phyloP scores from a whole-genome alignment of 176 grass and related monocot genomes.

The Tuctoria greenei region DNA sequence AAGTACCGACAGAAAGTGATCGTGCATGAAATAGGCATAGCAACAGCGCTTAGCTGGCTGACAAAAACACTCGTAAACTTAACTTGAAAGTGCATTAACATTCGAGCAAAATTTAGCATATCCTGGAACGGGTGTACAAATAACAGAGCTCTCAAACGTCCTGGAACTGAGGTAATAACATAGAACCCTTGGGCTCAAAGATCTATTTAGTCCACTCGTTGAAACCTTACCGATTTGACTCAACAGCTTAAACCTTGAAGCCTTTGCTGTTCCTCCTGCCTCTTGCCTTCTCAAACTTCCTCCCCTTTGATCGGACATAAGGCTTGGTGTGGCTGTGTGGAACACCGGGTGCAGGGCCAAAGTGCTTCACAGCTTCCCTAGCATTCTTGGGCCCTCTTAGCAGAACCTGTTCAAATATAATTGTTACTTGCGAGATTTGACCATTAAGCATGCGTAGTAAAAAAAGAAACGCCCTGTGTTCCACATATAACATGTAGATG shows the following conservation, averaged over 20 bases:
- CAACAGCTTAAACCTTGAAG: conserved; percentile 55
- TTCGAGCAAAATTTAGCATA: conserved; percentile 40
- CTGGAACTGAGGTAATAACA: conserved; percentile 5
- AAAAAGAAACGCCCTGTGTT: not conserved
- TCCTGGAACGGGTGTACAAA: conserved; percentile 21
- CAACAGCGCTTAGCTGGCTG: no score
- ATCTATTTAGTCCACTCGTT: conserved; percentile 7
- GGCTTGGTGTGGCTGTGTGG: conserved; percentile 81
- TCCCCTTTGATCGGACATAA: conserved; percentile 66
- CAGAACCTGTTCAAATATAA: conserved; percentile 46
- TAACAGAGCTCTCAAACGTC: conserved; percentile 18
- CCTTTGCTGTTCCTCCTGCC: conserved; percentile 80
- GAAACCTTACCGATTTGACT: not conserved
- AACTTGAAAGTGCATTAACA: not conserved
- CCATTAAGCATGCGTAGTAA: not conserved
- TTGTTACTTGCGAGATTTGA: not conserved
- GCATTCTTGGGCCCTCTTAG: conserved; percentile 77
- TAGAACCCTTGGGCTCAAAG: not conserved
- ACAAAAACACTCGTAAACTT: not conserved
- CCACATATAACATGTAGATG: no score
- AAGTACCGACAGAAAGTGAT: no score
- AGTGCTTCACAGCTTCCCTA: conserved; percentile 75
- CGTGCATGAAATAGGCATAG: no score
- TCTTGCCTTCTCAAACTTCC: conserved; percentile 84
- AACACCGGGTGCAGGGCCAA: conserved; percentile 68